Base-by-base conservation (phyloP, 257 asterid genomes). In the Solanum paucissectum region DNA sequence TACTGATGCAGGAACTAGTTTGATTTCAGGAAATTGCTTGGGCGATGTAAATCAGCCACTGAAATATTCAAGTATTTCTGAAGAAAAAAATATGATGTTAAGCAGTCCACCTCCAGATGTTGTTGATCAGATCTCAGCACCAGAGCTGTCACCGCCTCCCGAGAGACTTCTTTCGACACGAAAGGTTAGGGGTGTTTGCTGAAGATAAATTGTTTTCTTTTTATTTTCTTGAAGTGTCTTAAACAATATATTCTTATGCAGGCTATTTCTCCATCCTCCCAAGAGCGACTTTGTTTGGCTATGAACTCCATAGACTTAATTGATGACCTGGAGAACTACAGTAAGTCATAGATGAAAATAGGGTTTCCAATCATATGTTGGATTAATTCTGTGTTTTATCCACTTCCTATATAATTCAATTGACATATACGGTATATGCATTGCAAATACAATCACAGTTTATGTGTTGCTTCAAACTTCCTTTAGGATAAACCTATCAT, bases 221-320 rank as follows among this genome's bases (percentile, higher is more conserved):
- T 29, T 74, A 66, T 66, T 87, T 25, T 25, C 82, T 40, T 87
- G 82, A 37, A 73, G 84, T 83, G 60, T 75, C 83, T 91, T 25
- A 58, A 86, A 64, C 44, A 36, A 83, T 40, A 62, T 72, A 32
- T 77, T 91, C 58, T 76, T 90, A 40, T 90, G 89, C 95, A 96
- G 98, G 96, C 92, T 76, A 90, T 94, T 75, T 90, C 98, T 90
- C 98, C 99, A 88, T 91, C 93, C 85, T 92, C 98, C 86, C 93
- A 92, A 90, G 97, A 94, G 91, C 90, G 86, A 62, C 79, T 93
- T 87, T 91, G 94, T 83, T 88, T 91, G 91, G 90, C 91, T 11
- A 91, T 94, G 95, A 92, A 87, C 86, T 93, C 94, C 86, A 86
- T 88, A 85, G 93, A 92, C 85, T 85, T 90, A 14, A 72, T 87